Evolutionary conservation across 805 yeast genomes (phyloP), one percentile per base, ranked within the genome.

Genomic region (Wickerhamiella parazyma): DNA sequence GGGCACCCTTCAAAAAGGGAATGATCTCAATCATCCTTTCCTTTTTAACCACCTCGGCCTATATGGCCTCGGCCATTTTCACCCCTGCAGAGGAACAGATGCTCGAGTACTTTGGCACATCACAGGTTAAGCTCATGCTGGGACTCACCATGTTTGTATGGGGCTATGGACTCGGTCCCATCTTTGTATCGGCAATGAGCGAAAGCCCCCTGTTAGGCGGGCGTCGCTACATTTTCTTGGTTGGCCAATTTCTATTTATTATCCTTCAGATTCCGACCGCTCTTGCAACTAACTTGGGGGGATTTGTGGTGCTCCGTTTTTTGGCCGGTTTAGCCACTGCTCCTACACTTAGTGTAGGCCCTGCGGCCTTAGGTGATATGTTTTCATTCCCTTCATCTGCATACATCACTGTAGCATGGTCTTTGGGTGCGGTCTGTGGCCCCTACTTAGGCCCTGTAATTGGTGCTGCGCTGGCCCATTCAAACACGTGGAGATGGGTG

Each of bases 111-210:
- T 71, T 74, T 51, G 45, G 57, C n/a, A 62, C 69, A 8, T 55
- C 69, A 4, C 58, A 61, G 24, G 65, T 64, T 2, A 61, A 63
- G 14, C 73, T 76, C 0, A 61, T 70, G 2, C 58, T 76, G 26
- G 77, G 78, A 1, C 58, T 76, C 45, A 60, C 78, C 0, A 42
- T 74, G 37, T 76, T 71, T 49, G 78, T 76, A 4, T 52, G 73
- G 36, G 82, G 80, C 3, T 75, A 75, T 52, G 83, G 78, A 33
- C 34, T 73, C 19, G 78, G 79, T 2, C 78, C 78, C 1, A 59
- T 75, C 60, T 49, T 73, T 7, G 69, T 72, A 36, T 66, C 76
- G 0, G 80, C 81, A 3, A 52, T 76, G 53, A 68, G 76, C 6
- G 82, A 76, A 54, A 47, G 68, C 45, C 54, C 56, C 1, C 69